A percentile compares a stretch with the other conserved stretches of the same genome.
Evolutionary conservation across 371 early-diverging fungal species (phyloP).

Genomic region (Nematocida displodere): DNA sequence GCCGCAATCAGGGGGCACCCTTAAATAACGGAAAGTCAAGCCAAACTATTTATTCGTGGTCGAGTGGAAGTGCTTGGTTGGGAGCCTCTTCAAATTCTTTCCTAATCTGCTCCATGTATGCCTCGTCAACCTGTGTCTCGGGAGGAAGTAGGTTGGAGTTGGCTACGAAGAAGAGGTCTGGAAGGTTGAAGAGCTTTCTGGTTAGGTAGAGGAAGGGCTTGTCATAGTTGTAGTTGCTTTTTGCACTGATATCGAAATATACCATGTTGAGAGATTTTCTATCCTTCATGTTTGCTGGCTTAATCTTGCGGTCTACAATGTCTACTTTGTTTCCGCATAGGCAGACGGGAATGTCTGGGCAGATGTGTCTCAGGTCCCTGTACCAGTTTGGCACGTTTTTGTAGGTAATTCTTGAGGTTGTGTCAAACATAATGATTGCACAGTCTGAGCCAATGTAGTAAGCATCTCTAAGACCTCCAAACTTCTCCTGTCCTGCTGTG

Average conservation of each 20-base stretch:
- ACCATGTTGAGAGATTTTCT: constrained; percentile 71
- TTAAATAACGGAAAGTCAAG: not conserved
- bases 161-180: constrained; percentile 87
- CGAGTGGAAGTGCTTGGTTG: constrained; percentile 14
- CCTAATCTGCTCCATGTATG: constrained; percentile 72
- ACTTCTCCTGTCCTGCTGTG: constrained; percentile 99
- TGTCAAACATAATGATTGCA: constrained; percentile 99
- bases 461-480: constrained; percentile 98
- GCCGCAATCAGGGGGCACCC: not conserved
- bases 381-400: constrained; percentile 99
- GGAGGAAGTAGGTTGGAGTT: constrained; percentile 92
- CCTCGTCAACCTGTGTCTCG: constrained; percentile 77
- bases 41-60: constrained; percentile 3
- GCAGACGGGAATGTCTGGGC: constrained; percentile 85
- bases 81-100: constrained; percentile 66
- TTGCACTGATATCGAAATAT: constrained; percentile 98
- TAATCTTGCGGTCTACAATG: constrained; percentile 98
- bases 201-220: constrained; percentile 99
- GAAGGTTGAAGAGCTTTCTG: constrained; percentile 85
- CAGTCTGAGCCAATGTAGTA: constrained; percentile 99
- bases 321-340: constrained; percentile 99
- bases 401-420: constrained; percentile 96
- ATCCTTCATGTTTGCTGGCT: constrained; percentile 92
- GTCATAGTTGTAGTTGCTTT: constrained; percentile 98
- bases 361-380: constrained; percentile 93